Evolutionary conservation across 176 grass and related monocot species (phyloP).

Genomic region (Oryza officinalis): DNA sequence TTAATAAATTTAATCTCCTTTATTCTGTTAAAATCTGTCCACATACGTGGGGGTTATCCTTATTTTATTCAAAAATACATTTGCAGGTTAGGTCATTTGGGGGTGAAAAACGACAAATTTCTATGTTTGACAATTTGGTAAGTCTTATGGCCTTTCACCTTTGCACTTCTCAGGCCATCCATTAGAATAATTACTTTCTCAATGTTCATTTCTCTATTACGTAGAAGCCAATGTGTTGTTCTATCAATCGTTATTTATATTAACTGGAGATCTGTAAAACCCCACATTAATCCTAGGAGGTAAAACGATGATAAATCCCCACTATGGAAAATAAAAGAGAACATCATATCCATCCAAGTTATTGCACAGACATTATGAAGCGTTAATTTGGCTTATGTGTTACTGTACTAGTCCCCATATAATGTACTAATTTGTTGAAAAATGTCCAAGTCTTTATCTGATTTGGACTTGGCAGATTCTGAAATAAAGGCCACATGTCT

Average conservation of each 20-base stretch:
- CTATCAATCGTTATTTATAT: too few species aligned
- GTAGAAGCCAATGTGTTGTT: neutral
- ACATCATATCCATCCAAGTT: neutral
- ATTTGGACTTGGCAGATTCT: neutral
- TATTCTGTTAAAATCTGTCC: slow-evolving; percentile 11
- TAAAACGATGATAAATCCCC: neutral
- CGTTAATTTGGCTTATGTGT: neutral
- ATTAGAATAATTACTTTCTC: neutral
- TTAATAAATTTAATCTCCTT: neutral
- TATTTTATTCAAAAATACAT: slow-evolving; percentile 25
- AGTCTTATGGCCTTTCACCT: slow-evolving; percentile 15
- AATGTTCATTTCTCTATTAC: neutral
- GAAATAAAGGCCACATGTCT: neutral
- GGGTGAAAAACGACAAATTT: slow-evolving; percentile 93
- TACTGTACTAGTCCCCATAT: neutral
- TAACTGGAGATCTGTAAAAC: too few species aligned
- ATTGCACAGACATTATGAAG: neutral
- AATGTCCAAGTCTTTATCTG: neutral
- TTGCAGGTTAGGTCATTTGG: slow-evolving; percentile 91
- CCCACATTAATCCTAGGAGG: neutral
- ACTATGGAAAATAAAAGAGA: neutral
- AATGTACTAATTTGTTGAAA: neutral
- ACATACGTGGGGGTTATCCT: slow-evolving; percentile 30
- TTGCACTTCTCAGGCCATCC: neutral
- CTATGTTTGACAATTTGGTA: slow-evolving; percentile 80